Conservation (phyloP, 2,329 filamentous ascomycete species). For the Neonectria neomacrospora region DNA sequence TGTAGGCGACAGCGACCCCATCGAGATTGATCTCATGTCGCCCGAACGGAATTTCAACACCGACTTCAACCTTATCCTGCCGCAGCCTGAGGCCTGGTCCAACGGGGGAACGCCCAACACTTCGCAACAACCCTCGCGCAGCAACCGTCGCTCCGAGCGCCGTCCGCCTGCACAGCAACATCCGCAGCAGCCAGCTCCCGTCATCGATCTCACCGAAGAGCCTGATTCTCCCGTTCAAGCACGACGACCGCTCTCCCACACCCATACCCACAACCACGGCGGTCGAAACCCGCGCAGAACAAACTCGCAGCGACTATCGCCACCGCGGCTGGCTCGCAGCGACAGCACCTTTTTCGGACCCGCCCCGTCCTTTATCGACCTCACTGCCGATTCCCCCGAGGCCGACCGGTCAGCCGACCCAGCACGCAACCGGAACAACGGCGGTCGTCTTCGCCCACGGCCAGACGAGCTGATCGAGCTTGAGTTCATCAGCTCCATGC, state of each 20-base stretch:
- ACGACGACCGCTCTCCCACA: conserved; percentile 39
- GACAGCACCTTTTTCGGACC: conserved; percentile 56
- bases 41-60: neutral
- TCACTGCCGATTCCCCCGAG: conserved; percentile 60
- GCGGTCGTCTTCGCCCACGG: conserved; percentile 21
- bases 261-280: conserved; percentile 16
- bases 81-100: conserved; percentile 24
- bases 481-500: conserved; percentile 38
- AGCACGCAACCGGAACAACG: conserved; percentile 27
- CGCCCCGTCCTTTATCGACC: conserved; percentile 58
- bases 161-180: conserved; percentile 15
- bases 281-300: conserved; percentile 55
- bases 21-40: conserved; percentile 28
- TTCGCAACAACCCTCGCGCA: conserved; percentile 17
- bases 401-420: conserved; percentile 44
- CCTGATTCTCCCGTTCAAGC: conserved; percentile 58
- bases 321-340: conserved; percentile 57
- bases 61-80: conserved; percentile 33
- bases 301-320: conserved; percentile 53
- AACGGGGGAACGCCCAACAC: conserved; percentile 17
- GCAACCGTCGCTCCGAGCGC: conserved; percentile 21
- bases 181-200: conserved; percentile 33
- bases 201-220: conserved; percentile 64
- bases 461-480: conserved; percentile 43
- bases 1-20: conserved; percentile 34